Evolutionary conservation across 768 basidiomycete genomes (phyloP).

Genomic region (Macrolepiota dolichaula): DNA sequence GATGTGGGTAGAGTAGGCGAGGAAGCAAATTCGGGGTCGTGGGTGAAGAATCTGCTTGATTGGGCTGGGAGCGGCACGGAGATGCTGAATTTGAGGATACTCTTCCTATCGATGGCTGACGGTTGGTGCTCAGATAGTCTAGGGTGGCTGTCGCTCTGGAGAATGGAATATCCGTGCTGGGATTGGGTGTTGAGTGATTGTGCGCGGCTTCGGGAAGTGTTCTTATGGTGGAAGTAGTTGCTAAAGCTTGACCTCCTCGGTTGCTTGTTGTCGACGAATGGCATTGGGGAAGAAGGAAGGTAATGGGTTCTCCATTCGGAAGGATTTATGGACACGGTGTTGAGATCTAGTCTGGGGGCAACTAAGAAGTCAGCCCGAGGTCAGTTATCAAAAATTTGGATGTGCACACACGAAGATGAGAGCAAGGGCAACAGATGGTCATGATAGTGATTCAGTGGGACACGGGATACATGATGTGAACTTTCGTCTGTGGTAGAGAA

Average conservation of each 20-base stretch:
- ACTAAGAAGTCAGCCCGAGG: not conserved
- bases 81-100: constrained; percentile 5
- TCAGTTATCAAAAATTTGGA: not conserved
- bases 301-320: not conserved
- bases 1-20: not conserved
- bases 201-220: not conserved
- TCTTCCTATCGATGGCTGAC: not conserved
- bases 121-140: not conserved
- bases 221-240: not conserved
- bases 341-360: not conserved
- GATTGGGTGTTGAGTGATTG: constrained; percentile 5
- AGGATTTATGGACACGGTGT: not conserved
- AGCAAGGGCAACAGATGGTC: not conserved
- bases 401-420: not conserved
- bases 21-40: not conserved
- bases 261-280: not conserved
- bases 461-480: constrained; percentile 6
- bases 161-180: not conserved
- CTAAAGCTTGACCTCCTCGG: not conserved
- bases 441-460: not conserved
- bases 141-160: not conserved
- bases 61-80: constrained; percentile 5
- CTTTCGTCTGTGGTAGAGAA: constrained; percentile 7
- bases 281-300: not conserved
- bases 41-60: not conserved